Evolutionary conservation across 2,329 filamentous ascomycete species (phyloP).

Genomic region (Emericellopsis cladophorae): DNA sequence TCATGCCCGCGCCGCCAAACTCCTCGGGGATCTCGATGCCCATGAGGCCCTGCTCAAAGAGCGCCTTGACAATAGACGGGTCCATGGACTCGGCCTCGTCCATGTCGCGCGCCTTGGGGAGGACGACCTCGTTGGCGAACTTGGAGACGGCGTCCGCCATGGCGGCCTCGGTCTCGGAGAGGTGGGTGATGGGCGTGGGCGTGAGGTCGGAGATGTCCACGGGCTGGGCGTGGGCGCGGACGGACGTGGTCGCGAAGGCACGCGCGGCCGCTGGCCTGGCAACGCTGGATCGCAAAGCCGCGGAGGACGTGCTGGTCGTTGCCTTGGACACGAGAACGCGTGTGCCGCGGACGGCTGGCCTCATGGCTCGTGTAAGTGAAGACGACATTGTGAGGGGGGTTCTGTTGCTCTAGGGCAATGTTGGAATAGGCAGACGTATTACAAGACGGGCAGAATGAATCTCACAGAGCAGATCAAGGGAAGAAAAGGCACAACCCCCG

Average conservation of each 20-base stretch:
- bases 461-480: background rate
- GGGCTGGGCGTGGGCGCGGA: slow-evolving; percentile 24
- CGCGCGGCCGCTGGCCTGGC: slow-evolving; percentile 23
- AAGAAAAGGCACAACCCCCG: background rate
- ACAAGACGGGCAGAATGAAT: no score
- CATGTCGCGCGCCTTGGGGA: slow-evolving; percentile 91
- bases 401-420: background rate
- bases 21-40: slow-evolving; percentile 95
- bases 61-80: slow-evolving; percentile 70
- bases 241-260: slow-evolving; percentile 47
- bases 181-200: slow-evolving; percentile 84
- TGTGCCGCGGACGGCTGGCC: slow-evolving; percentile 33
- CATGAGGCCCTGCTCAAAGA: slow-evolving; percentile 97
- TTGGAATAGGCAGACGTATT: background rate
- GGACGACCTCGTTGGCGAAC: slow-evolving; percentile 79
- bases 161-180: slow-evolving; percentile 78
- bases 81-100: slow-evolving; percentile 96
- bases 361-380: slow-evolving; percentile 36
- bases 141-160: slow-evolving; percentile 86
- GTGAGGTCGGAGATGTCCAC: slow-evolving; percentile 62
- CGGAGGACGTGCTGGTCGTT: slow-evolving; percentile 7
- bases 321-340: slow-evolving; percentile 19
- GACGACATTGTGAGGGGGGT: slow-evolving; percentile 18
- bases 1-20: slow-evolving; percentile 94
- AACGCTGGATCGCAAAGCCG: background rate